These are phyloP conservation scores for Helotiales sp. DNA, from an alignment of 2,329 filamentous ascomycete species.

Conservation along the genomic window DNA sequence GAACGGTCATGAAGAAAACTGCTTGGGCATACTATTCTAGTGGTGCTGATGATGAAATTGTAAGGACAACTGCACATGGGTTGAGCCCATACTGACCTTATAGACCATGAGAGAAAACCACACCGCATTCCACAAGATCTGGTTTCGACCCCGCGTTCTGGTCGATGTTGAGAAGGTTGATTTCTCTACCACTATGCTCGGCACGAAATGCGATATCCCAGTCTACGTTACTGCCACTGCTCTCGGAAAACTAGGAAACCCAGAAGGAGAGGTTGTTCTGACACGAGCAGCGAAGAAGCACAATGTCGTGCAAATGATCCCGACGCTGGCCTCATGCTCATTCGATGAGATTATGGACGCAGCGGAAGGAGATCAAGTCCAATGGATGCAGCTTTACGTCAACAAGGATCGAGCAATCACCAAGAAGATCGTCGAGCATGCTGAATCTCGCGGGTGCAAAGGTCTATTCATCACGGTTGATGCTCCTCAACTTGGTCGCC, in stretches of 20 bases:
- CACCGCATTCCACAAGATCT: conserved; percentile 92
- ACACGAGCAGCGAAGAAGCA: conserved; percentile 85
- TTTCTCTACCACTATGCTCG: conserved; percentile 91
- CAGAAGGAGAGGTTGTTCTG: conserved; percentile 90
- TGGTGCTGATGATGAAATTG: conserved; percentile 87
- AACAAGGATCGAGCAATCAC: conserved; percentile 96
- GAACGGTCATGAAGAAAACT: conserved; percentile 89
- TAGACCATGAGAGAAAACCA: conserved; percentile 96
- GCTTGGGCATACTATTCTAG: conserved; percentile 99
- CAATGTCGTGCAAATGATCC: conserved; percentile 97
- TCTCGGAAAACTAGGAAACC: conserved; percentile 90
- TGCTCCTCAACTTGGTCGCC: conserved; percentile 89
- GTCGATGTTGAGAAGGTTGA: conserved; percentile 89
- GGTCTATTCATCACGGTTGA: conserved; percentile 98
- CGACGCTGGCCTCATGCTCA: conserved; percentile 92
- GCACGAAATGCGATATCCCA: conserved; percentile 79
- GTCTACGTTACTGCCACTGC: conserved; percentile 98
- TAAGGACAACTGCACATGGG: conserved; percentile 47
- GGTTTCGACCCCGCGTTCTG: conserved; percentile 91
- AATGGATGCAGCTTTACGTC: conserved; percentile 95
- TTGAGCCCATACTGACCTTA: conserved; percentile 25
- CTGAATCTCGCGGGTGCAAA: conserved; percentile 89
- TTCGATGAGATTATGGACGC: conserved; percentile 98
- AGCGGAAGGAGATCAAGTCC: conserved; percentile 76
- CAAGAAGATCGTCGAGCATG: conserved; percentile 86